Evolutionary conservation across 108 stramenopile species (phyloP).

Genomic region (Cyclotella kingstonii): DNA sequence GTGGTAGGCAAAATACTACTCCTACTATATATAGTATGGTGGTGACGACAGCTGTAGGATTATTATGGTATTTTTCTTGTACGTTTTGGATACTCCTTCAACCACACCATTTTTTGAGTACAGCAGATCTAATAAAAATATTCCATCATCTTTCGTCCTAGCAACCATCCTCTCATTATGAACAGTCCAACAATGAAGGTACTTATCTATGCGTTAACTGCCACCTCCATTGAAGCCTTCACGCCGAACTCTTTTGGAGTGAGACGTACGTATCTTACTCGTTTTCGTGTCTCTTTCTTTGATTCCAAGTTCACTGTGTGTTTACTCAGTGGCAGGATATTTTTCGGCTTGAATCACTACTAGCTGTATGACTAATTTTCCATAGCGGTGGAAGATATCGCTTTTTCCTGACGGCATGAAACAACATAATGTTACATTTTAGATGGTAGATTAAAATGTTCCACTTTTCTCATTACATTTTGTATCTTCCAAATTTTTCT

Average conservation of each 20-base stretch:
- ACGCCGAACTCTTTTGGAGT: constrained; percentile 70
- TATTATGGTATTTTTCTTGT: too few species aligned
- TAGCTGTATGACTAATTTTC: too few species aligned
- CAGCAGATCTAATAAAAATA: too few species aligned
- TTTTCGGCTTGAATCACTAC: neutral
- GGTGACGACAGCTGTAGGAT: too few species aligned
- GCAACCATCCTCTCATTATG: too few species aligned
- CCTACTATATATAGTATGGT: too few species aligned
- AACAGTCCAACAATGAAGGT: constrained; percentile 45
- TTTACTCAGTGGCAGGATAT: neutral
- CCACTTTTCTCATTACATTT: neutral
- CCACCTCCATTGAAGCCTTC: constrained; percentile 76
- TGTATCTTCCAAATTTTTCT: neutral
- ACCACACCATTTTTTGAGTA: too few species aligned
- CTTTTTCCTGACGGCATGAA: too few species aligned
- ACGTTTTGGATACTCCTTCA: too few species aligned
- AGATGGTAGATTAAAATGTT: neutral
- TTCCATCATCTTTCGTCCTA: too few species aligned
- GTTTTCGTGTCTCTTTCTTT: neutral
- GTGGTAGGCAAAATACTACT: too few species aligned
- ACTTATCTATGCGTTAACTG: constrained; percentile 64
- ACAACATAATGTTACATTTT: neutral
- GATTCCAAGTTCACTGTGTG: neutral
- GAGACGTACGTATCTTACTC: constrained; percentile 65
- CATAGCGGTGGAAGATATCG: too few species aligned